A percentile compares a stretch with the other conserved stretches of the same genome.
Evolutionary conservation across 1,284 basidiomycete species (phyloP).

Genomic region (Malassezia pachydermatis): DNA sequence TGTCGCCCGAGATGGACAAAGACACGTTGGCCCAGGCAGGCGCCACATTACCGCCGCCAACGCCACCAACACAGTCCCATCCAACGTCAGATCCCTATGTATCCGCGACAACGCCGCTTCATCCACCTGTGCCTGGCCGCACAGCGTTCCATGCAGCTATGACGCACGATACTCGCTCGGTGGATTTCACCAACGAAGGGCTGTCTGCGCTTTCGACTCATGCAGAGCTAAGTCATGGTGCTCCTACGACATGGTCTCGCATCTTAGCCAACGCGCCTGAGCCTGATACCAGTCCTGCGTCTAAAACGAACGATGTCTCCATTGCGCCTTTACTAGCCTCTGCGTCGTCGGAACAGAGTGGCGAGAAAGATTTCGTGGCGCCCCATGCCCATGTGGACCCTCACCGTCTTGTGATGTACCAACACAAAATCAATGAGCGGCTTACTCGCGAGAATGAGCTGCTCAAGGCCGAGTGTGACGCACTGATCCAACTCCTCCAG

Average conservation of each 20-base stretch:
- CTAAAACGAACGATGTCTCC: not conserved
- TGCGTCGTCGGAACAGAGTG: not conserved
- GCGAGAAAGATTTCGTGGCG: not conserved
- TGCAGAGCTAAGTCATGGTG: not conserved
- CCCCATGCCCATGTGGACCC: constrained; percentile 12
- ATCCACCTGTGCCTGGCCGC: constrained; percentile 4
- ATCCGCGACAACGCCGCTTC: constrained; percentile 1
- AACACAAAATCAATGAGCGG: constrained; percentile 14
- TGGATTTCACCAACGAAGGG: not conserved
- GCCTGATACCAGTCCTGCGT: too few species aligned
- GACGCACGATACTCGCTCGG: not conserved
- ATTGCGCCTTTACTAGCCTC: not conserved
- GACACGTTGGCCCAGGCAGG: not conserved
- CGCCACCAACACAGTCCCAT: not conserved
- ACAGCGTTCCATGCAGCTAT: constrained; percentile 1
- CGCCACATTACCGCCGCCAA: not conserved
- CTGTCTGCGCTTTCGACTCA: not conserved
- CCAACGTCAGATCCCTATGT: not conserved
- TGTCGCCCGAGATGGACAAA: too few species aligned
- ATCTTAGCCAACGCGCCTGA: too few species aligned
- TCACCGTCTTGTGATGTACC: constrained; percentile 11
- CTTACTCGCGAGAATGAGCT: constrained; percentile 16
- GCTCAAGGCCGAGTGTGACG: constrained; percentile 14
- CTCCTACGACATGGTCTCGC: not conserved
- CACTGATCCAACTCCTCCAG: constrained; percentile 3